Base-by-base conservation (phyloP, 192 early-diverging fungal species). In the Rhizophagus sp. region DNA sequence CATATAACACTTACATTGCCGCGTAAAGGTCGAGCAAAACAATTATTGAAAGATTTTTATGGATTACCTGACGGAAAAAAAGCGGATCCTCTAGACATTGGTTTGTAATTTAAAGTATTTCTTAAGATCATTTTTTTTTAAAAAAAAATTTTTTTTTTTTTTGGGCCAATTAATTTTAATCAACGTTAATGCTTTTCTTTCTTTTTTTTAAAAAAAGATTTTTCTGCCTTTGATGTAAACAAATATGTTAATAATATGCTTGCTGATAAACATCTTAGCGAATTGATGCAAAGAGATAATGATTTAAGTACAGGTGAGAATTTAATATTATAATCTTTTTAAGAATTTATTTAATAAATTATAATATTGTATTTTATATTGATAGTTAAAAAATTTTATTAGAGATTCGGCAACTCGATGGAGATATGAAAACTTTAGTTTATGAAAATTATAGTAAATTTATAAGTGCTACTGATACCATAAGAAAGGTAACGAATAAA, bases 371-470 rank as follows among this genome's bases (percentile, higher is more conserved):
- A 57, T 19, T 57, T 57, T 57, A 57, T 19, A 57, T 19, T 57
- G 13, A 57, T 57, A 19, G 13, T 57, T 4, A 57, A 19, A 52
- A 36, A 13, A 41, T 34, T 7, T 30, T 36, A 22, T 62, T 44
- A 87, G 94, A 95, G 72, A 92, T 96, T 65, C 90, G 94, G 76
- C 90, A 97, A 74, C 89, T 99, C 73, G 96, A 99, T 82, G 95
- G 96, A 13, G 94, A 96, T 62, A 96, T 97, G 94, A 97, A 99
- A 84, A 97, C 98, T 0, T 88, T 99, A 62, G 97, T 99, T 5
- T 99, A 99, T 82, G 95, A 98, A 86, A 99, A 99, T 88, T 99
- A 99, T 82, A 95, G 89, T 89, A 96, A 97, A 88, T 98, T 99
- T 80, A 96, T 98, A 67, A 93, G 91, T 57, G 97, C 97, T 0